phyloP scores from a whole-genome alignment of 148 eudicot genomes.

The Dianthus caryophyllus region DNA sequence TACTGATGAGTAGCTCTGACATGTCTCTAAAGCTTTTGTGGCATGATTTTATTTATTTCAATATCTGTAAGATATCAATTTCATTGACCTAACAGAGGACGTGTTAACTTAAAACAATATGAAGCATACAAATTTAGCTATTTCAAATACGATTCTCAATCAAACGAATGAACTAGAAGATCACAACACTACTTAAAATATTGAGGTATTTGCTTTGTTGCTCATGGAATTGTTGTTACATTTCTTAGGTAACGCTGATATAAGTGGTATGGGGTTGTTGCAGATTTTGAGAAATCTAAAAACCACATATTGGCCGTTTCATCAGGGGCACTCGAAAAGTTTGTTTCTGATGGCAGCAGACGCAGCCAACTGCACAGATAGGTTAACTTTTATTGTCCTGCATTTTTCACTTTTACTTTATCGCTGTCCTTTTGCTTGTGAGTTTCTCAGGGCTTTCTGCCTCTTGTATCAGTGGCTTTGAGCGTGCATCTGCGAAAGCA shows the following conservation, averaged over 20 bases:
- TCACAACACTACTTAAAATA: background rate
- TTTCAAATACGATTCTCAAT: background rate
- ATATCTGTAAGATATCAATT: too few species aligned
- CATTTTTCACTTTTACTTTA: constrained; percentile 1
- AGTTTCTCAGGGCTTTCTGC: constrained; percentile 7
- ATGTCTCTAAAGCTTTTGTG: too few species aligned
- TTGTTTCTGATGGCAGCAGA: constrained; percentile 77
- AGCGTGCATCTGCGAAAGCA: constrained; percentile 87
- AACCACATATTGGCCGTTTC: constrained; percentile 87
- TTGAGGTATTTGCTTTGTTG: background rate
- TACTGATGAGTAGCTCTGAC: too few species aligned
- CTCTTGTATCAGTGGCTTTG: constrained; percentile 43
- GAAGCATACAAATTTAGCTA: background rate
- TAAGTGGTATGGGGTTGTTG: constrained; percentile 5
- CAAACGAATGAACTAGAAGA: background rate
- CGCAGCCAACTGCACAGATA: constrained; percentile 61
- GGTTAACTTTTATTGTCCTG: constrained; percentile 28
- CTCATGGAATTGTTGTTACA: background rate
- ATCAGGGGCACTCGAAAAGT: constrained; percentile 56
- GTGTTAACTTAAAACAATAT: too few species aligned
- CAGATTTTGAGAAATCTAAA: constrained; percentile 74
- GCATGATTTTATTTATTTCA: too few species aligned
- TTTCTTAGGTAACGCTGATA: background rate
- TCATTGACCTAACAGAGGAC: too few species aligned
- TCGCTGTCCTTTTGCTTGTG: constrained; percentile 13